These are phyloP conservation scores for Jimgerdemannia lactiflua DNA, from an alignment of 192 early-diverging fungal species.

Conservation along the genomic window DNA sequence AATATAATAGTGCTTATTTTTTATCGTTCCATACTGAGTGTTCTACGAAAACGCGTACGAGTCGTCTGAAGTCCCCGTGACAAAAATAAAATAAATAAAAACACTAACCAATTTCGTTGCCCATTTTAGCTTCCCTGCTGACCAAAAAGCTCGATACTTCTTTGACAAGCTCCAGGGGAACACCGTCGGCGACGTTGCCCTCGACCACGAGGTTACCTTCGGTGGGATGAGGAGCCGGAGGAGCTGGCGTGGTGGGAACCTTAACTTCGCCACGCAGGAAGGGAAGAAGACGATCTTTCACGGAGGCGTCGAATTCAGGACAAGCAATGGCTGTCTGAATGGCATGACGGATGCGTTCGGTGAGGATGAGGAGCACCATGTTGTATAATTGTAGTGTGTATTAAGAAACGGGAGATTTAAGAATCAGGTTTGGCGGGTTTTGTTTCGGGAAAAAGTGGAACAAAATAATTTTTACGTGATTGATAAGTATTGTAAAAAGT, in stretches of 20 bases:
- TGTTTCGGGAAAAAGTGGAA: not conserved
- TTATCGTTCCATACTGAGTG: no score
- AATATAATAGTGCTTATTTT: no score
- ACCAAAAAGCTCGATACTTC: slow-evolving; percentile 23
- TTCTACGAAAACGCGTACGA: not conserved
- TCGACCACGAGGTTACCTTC: not conserved
- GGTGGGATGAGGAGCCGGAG: not conserved
- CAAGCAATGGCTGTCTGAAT: slow-evolving; percentile 14
- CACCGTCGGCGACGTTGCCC: not conserved
- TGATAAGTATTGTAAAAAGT: not conserved
- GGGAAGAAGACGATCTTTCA: slow-evolving; percentile 13
- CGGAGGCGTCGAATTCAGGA: slow-evolving; percentile 20
- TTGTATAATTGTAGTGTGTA: not conserved
- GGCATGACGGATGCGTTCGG: slow-evolving; percentile 21
- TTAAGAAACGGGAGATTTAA: not conserved
- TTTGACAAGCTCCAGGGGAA: slow-evolving; percentile 22
- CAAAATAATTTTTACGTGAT: not conserved
- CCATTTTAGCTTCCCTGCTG: slow-evolving; percentile 17
- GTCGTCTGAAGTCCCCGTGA: not conserved
- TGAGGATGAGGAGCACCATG: slow-evolving; percentile 22
- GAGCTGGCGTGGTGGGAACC: not conserved
- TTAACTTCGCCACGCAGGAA: slow-evolving; percentile 6
- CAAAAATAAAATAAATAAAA: slow-evolving; percentile 2
- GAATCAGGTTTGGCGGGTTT: not conserved
- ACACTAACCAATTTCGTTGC: slow-evolving; percentile 23